These are phyloP conservation scores for Cephaloascus albidus DNA, from an alignment of 805 yeast species.

Conservation along the genomic window DNA sequence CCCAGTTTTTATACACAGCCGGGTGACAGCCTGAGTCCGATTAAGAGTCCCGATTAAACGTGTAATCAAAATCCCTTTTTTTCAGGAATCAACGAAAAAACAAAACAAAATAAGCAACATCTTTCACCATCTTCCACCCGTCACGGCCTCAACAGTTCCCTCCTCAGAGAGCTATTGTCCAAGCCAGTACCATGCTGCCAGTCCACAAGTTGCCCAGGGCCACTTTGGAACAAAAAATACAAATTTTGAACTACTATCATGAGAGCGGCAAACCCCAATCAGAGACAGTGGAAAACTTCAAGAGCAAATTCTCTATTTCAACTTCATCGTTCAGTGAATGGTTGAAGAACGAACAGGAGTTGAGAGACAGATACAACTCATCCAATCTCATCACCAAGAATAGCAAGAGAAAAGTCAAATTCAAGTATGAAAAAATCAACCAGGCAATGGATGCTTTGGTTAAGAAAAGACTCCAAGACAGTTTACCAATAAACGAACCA, in stretches of 20 bases:
- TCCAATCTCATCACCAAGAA: conserved; percentile 16
- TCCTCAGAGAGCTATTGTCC: too few relatives aligned
- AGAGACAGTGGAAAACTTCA: conserved; percentile 46
- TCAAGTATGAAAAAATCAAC: conserved; percentile 49
- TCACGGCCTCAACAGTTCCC: too few relatives aligned
- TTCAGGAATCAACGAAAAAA: too few relatives aligned
- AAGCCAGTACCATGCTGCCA: not conserved
- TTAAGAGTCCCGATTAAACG: not conserved
- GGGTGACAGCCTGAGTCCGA: too few relatives aligned
- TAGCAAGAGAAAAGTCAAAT: conserved; percentile 36
- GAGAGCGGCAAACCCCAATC: conserved; percentile 41
- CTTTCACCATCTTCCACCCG: too few relatives aligned
- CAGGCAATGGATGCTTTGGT: conserved; percentile 50
- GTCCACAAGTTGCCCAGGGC: conserved; percentile 33
- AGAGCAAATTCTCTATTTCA: conserved; percentile 41
- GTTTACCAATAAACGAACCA: conserved; percentile 45
- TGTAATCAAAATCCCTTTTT: not conserved
- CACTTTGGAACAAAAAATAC: conserved; percentile 49
- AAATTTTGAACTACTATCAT: conserved; percentile 43
- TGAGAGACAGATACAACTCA: conserved; percentile 33
- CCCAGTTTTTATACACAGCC: too few relatives aligned
- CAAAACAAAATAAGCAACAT: too few relatives aligned
- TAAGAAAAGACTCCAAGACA: conserved; percentile 28
- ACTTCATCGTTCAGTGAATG: conserved; percentile 55
- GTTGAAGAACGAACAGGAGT: conserved; percentile 44